These are phyloP conservation scores for Neurospora sublineolata DNA, from an alignment of 495 filamentous ascomycete genomes.

Conservation along the genomic window DNA sequence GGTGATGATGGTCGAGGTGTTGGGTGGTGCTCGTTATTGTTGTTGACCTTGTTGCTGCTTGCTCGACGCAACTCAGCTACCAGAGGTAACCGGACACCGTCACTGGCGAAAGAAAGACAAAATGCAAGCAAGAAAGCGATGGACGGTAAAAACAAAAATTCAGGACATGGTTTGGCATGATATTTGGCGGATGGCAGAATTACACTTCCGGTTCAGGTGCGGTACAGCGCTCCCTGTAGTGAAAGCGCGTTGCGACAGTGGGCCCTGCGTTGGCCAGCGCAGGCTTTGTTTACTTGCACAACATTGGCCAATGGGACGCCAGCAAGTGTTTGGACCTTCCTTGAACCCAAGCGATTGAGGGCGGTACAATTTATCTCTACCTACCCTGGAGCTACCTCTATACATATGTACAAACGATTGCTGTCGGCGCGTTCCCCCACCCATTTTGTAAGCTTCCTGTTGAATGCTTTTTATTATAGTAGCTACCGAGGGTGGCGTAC, in stretches of 20 bases:
- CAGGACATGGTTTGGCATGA: not conserved
- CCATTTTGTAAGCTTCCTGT: not conserved
- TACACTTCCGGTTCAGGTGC: not conserved
- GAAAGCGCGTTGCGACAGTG: constrained; percentile 11
- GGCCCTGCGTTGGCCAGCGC: constrained; percentile 4
- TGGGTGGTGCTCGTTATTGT: not conserved
- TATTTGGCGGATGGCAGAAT: not conserved
- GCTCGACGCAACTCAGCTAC: not conserved
- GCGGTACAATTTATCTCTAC: no score
- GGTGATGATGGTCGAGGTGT: not conserved
- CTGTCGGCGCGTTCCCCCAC: no score
- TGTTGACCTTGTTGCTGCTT: not conserved
- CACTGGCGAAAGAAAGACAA: not conserved
- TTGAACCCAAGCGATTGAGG: not conserved
- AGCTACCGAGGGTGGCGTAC: not conserved
- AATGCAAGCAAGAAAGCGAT: not conserved
- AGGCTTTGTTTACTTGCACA: constrained; percentile 20
- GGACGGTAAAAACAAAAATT: not conserved
- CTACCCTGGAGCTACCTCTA: no score
- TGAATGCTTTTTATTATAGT: not conserved
- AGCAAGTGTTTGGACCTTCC: not conserved
- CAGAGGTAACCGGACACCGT: not conserved
- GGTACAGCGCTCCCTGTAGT: not conserved
- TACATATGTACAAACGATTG: no score
- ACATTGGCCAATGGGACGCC: constrained; percentile 10